Conservation (phyloP, 768 basidiomycete species). For the Tulasnella sp. region DNA sequence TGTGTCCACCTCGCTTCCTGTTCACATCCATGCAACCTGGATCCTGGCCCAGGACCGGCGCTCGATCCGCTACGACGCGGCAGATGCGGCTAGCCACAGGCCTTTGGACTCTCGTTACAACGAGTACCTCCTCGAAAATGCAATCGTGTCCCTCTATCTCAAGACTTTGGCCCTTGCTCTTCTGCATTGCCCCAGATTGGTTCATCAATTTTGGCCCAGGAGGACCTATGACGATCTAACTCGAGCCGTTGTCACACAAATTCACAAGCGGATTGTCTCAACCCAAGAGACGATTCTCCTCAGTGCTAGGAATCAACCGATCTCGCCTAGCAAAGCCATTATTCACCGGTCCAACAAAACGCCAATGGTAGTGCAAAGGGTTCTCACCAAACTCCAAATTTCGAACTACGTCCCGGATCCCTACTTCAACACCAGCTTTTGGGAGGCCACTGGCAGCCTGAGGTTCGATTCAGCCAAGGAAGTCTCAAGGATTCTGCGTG, state of each 20-base stretch:
- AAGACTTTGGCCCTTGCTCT: not conserved
- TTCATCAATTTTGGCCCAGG: not conserved
- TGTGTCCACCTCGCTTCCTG: constrained; percentile 35
- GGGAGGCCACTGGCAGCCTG: not conserved
- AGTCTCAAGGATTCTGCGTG: not conserved
- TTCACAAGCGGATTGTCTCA: not conserved
- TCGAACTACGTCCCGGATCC: not conserved
- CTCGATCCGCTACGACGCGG: not conserved
- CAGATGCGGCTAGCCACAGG: not conserved
- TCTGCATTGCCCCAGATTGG: not conserved
- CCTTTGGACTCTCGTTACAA: constrained; percentile 1
- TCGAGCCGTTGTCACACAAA: not conserved
- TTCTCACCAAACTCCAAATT: not conserved
- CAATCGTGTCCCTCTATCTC: not conserved
- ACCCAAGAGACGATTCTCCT: not conserved
- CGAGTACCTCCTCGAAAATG: not conserved
- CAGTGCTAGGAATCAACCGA: not conserved
- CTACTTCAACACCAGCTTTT: not conserved
- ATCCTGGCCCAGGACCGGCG: constrained; percentile 42
- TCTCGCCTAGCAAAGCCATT: not conserved
- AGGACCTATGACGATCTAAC: not conserved
- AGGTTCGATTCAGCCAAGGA: not conserved
- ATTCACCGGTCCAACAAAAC: not conserved
- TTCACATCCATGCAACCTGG: constrained; percentile 44
- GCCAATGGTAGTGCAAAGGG: not conserved